Evolutionary conservation across 73 alveolate genomes (phyloP).

Genomic region (Paramecium sonneborni): DNA sequence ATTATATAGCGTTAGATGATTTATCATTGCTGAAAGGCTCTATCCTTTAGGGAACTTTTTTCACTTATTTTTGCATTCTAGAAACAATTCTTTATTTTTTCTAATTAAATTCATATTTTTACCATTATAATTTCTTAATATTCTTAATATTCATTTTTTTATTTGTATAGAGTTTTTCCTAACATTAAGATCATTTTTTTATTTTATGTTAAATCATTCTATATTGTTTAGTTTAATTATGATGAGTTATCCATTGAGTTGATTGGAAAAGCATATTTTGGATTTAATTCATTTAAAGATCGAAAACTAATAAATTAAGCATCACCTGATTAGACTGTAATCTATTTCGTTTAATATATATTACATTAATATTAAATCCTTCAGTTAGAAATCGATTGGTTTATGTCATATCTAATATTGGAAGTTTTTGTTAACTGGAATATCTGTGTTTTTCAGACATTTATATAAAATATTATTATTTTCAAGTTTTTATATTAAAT

Average conservation of each 20-base stretch:
- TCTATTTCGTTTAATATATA: background rate
- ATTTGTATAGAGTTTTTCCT: background rate
- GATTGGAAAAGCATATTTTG: background rate
- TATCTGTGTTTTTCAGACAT: background rate
- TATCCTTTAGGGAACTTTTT: background rate
- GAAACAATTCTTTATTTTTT: background rate
- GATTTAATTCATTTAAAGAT: background rate
- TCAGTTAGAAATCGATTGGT: background rate
- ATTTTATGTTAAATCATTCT: background rate
- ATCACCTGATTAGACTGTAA: conserved; percentile 26
- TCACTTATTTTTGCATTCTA: background rate
- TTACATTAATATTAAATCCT: background rate
- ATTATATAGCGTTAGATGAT: background rate
- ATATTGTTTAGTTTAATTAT: background rate
- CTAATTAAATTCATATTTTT: background rate
- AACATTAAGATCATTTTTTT: background rate
- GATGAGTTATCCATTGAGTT: background rate
- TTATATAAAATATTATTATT: background rate
- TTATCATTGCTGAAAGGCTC: background rate
- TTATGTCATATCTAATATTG: background rate
- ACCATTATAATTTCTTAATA: background rate
- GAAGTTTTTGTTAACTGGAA: conserved; percentile 8
- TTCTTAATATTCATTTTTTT: background rate
- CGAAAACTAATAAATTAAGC: conserved; percentile 38
- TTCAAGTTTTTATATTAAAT: background rate